phyloP scores from a whole-genome alignment of 2,329 filamentous ascomycete genomes.

The Paradendryphiella salina region DNA sequence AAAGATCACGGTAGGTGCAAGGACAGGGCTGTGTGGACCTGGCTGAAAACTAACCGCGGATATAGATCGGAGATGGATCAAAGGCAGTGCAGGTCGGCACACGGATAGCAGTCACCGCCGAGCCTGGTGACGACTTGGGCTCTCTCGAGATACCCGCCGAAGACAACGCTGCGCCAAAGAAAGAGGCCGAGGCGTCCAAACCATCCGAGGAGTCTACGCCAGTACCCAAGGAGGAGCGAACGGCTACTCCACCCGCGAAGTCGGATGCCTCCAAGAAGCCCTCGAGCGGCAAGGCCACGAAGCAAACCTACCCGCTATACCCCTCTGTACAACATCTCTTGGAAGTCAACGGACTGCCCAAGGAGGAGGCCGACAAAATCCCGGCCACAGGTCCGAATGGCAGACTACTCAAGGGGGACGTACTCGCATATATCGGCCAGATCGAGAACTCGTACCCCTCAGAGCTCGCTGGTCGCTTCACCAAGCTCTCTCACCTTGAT shows the following conservation, averaged over 20 bases:
- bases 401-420: conserved; percentile 90
- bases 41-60: conserved; percentile 10
- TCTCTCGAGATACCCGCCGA: conserved; percentile 75
- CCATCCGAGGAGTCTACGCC: conserved; percentile 31
- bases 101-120: conserved; percentile 81
- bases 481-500: conserved; percentile 80
- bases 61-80: conserved; percentile 65
- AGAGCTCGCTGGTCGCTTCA: conserved; percentile 70
- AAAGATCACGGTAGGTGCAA: conserved; percentile 67
- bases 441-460: conserved; percentile 74
- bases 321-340: conserved; percentile 85
- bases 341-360: conserved; percentile 74
- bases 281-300: conserved; percentile 55
- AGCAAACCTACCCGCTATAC: conserved; percentile 72
- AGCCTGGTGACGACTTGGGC: conserved; percentile 76
- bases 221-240: conserved; percentile 42
- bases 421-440: conserved; percentile 83
- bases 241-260: conserved; percentile 37
- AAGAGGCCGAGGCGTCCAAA: conserved; percentile 42
- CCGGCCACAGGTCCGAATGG: conserved; percentile 85
- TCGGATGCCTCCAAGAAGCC: conserved; percentile 37
- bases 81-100: conserved; percentile 78
- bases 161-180: conserved; percentile 53
- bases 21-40: not conserved
- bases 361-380: conserved; percentile 77